Percentiles rank a stretch among this genome's conserved stretches.
Conservation (phyloP, 2,329 filamentous ascomycete genomes). For the Hymenoscyphus scutula region DNA sequence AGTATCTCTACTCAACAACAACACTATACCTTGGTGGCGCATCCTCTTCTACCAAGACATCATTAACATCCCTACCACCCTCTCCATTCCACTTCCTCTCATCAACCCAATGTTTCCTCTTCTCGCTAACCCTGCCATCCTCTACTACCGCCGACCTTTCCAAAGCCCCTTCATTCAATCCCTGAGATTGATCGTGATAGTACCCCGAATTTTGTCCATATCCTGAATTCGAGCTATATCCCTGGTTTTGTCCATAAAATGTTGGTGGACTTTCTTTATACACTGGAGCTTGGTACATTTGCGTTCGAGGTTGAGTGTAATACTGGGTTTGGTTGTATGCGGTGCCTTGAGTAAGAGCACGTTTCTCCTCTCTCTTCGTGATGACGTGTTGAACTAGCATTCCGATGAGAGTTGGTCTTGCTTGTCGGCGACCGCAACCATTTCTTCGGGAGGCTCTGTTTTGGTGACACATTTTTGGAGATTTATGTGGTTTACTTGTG, state of each 20-base stretch:
- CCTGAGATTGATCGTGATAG: too few relatives aligned
- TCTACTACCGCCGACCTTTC: background rate
- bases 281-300: too few relatives aligned
- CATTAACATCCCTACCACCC: too few relatives aligned
- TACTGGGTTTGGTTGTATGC: background rate
- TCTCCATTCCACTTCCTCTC: background rate
- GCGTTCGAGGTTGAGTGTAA: too few relatives aligned
- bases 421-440: background rate
- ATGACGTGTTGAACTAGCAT: constrained; percentile 11
- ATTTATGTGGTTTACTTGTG: background rate
- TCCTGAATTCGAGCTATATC: too few relatives aligned
- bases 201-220: too few relatives aligned
- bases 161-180: too few relatives aligned
- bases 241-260: background rate
- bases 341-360: background rate
- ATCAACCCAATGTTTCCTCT: constrained; percentile 4
- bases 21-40: too few relatives aligned
- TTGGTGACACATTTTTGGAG: constrained; percentile 11
- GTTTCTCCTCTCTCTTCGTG: constrained; percentile 4
- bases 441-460: background rate
- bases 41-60: too few relatives aligned
- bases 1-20: too few relatives aligned
- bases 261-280: too few relatives aligned
- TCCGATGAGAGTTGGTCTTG: constrained; percentile 8
- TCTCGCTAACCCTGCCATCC: too few relatives aligned